Evolutionary conservation across 208 protist species (phyloP), one percentile per base, ranked within the genome.

Genomic region (Leptomonas pyrrhocoris): DNA sequence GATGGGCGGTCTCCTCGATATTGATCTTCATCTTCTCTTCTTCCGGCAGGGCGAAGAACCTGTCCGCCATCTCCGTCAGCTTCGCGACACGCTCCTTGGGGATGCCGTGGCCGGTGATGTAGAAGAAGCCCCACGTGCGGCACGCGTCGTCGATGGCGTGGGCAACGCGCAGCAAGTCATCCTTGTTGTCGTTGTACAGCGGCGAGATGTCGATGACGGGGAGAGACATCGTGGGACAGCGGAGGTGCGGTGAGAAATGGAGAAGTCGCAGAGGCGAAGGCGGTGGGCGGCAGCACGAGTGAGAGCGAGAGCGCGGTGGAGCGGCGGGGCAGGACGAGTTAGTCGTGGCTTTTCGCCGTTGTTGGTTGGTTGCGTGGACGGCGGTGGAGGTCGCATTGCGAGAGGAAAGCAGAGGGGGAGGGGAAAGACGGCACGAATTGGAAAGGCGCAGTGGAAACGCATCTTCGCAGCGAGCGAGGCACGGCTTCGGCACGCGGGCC

Each of bases 51-150:
- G 70, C 58, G 59, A 95, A 95, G 68, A 95, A 84, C 30, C 27
- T 36, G 45, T 77, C 67, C 6, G 83, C 79, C 79, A 85, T 83
- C 69, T 59, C 46, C n/a, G 67, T 81, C 55, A 95, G 73, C 62
- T 80, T 51, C 30, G 80, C 45, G 1, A 81, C 68, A 21, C 84
- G 81, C 13, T 59, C 64, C 58, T 64, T 66, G 42, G 79, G 72
- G 51, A 95, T 88, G 51, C 76, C 43, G 74, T 95, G 83, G 28
- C 85, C 83, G 43, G 76, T 76, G 59, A 95, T 86, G 81, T 93
- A 93, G 73, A 95, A 93, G 73, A 95, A 95, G 48, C 90, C 90
- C 84, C 78, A 92, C 1, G 61, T 84, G 63, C 82, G 83, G 68
- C 87, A 95, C 9, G 87, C 85, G 25, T 88, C 63, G 40, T 90